These are phyloP conservation scores for Tubosaeta sp. DNA, from an alignment of 768 basidiomycete species.

Conservation along the genomic window DNA sequence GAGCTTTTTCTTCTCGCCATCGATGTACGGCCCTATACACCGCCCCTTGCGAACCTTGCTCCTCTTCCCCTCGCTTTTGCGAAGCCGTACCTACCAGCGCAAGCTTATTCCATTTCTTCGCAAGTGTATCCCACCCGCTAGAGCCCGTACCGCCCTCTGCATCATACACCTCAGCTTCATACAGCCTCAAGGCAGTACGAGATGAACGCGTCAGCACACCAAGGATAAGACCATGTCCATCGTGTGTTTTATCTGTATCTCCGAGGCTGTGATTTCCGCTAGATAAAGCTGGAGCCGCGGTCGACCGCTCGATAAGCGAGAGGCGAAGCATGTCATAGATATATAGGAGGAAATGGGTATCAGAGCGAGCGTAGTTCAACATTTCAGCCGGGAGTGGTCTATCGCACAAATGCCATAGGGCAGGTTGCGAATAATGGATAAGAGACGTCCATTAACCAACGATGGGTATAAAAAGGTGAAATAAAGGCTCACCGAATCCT, in stretches of 20 bases:
- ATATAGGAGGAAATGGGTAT: slow-evolving; percentile 92
- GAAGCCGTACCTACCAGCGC: slow-evolving; percentile 29
- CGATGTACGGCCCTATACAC: slow-evolving; percentile 71
- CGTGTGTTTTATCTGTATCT: slow-evolving; percentile 8
- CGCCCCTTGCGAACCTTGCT: slow-evolving; percentile 44
- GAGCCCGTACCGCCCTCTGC: slow-evolving; percentile 55
- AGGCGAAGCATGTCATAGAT: slow-evolving; percentile 91
- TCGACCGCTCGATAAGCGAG: slow-evolving; percentile 72
- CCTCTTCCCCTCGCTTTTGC: slow-evolving; percentile 31
- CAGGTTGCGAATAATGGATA: neutral
- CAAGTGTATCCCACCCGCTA: slow-evolving; percentile 74
- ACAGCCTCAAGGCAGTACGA: slow-evolving; percentile 70
- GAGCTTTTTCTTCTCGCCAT: slow-evolving; percentile 78
- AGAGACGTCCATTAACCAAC: neutral
- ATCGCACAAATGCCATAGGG: neutral
- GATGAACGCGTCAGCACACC: slow-evolving; percentile 69
- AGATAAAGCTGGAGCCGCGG: slow-evolving; percentile 26
- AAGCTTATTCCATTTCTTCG: slow-evolving; percentile 79
- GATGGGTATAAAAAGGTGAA: neutral
- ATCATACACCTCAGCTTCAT: slow-evolving; percentile 70
- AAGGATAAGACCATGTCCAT: slow-evolving; percentile 44
- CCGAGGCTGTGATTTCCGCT: slow-evolving; percentile 9
- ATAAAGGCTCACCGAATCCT: slow-evolving; percentile 63
- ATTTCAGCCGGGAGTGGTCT: slow-evolving; percentile 85
- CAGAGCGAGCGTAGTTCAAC: slow-evolving; percentile 89